phyloP scores from a whole-genome alignment of 305 asterid genomes.

The Fraxinus platypoda region DNA sequence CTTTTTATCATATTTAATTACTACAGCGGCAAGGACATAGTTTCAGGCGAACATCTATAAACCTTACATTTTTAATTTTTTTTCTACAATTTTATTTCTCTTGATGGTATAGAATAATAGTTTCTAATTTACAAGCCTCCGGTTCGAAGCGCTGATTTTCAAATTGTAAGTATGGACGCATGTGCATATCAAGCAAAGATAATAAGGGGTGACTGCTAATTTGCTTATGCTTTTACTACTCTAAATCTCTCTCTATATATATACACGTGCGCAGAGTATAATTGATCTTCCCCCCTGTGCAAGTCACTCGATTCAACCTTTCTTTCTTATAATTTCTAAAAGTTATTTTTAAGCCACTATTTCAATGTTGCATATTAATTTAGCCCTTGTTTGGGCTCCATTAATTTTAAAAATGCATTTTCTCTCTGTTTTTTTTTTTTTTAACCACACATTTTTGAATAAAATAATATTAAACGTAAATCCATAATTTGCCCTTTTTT shows the following conservation, averaged over 20 bases:
- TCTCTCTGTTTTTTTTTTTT: too few relatives aligned
- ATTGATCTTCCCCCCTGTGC: not conserved
- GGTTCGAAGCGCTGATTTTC: not conserved
- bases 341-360: not conserved
- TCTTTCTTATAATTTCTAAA: too few relatives aligned
- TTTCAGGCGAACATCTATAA: not conserved
- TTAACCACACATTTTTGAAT: too few relatives aligned
- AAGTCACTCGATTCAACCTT: not conserved
- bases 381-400: too few relatives aligned
- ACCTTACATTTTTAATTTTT: too few relatives aligned
- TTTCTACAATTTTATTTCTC: not conserved
- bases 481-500: too few relatives aligned
- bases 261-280: not conserved
- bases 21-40: not conserved
- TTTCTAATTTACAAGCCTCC: not conserved
- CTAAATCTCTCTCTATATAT: too few relatives aligned
- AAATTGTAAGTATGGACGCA: not conserved
- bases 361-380: not conserved
- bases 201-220: not conserved
- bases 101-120: not conserved
- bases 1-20: too few relatives aligned
- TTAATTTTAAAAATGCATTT: too few relatives aligned
- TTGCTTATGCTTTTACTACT: not conserved
- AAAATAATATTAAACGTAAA: too few relatives aligned
- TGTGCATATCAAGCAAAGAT: not conserved